These are phyloP conservation scores for Tetrahymena borealis DNA, from an alignment of 73 alveolate genomes.

Conservation along the genomic window DNA sequence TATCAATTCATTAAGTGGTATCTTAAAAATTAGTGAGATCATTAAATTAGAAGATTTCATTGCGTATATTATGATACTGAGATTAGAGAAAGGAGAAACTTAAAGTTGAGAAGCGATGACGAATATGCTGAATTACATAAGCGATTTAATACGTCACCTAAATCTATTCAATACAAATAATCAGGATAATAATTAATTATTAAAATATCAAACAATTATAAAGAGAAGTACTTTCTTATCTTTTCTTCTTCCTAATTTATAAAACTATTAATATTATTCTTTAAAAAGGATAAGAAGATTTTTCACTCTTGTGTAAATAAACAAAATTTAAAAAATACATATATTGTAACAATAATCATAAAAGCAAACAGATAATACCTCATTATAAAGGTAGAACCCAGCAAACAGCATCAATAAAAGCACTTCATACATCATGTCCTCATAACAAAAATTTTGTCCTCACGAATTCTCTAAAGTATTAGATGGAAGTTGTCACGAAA, in stretches of 20 bases:
- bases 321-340: neutral
- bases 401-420: neutral
- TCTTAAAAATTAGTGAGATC: neutral
- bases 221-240: neutral
- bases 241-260: neutral
- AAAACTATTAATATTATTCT: too few relatives aligned
- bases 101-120: neutral
- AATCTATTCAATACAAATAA: neutral
- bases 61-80: neutral
- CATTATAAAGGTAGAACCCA: neutral
- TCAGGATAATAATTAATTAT: neutral
- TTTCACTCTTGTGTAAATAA: neutral
- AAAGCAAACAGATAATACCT: neutral
- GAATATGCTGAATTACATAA: neutral
- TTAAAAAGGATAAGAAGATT: neutral
- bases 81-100: neutral
- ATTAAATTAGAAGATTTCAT: neutral
- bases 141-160: neutral
- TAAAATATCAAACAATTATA: neutral
- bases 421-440: neutral
- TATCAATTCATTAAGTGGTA: too few relatives aligned
- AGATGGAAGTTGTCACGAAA: conserved; percentile 31
- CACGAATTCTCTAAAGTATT: conserved; percentile 28
- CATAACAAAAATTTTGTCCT: neutral
- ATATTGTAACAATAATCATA: neutral